Evolutionary conservation across 805 yeast genomes (phyloP).

Genomic region (Candida multigemmis): DNA sequence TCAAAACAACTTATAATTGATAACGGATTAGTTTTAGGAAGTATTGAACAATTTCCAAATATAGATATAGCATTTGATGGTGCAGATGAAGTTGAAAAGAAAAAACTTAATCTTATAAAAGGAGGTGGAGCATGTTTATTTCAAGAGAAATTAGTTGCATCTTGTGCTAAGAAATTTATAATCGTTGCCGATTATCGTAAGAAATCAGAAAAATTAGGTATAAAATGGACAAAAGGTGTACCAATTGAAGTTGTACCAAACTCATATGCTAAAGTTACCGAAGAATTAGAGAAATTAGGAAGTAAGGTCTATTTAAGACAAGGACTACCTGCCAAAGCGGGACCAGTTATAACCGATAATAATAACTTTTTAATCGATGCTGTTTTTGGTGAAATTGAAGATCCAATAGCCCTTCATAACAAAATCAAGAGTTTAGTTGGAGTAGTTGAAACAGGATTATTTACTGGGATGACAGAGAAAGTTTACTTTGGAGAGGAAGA

Average conservation of each 20-base stretch:
- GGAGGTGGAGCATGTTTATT: conserved; percentile 99
- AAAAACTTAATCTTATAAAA: conserved; percentile 70
- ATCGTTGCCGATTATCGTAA: conserved; percentile 92
- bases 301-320: conserved; percentile 66
- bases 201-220: conserved; percentile 65
- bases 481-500: conserved; percentile 86
- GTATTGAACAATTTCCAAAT: conserved; percentile 73
- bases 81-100: conserved; percentile 88
- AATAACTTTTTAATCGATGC: conserved; percentile 91
- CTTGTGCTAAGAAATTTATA: conserved; percentile 64
- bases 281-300: conserved; percentile 55
- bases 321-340: conserved; percentile 91
- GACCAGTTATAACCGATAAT: conserved; percentile 94
- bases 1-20: conserved; percentile 76
- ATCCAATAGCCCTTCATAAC: conserved; percentile 44
- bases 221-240: conserved; percentile 79
- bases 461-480: conserved; percentile 61
- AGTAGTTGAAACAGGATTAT: conserved; percentile 93
- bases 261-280: conserved; percentile 68
- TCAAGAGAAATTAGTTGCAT: conserved; percentile 92
- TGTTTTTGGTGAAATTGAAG: conserved; percentile 69
- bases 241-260: conserved; percentile 94
- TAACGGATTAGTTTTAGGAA: conserved; percentile 70
- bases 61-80: conserved; percentile 96
- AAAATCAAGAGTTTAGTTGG: conserved; percentile 74